Conservation (phyloP, 2,329 filamentous ascomycete genomes). For the Verruconis gallopava region DNA sequence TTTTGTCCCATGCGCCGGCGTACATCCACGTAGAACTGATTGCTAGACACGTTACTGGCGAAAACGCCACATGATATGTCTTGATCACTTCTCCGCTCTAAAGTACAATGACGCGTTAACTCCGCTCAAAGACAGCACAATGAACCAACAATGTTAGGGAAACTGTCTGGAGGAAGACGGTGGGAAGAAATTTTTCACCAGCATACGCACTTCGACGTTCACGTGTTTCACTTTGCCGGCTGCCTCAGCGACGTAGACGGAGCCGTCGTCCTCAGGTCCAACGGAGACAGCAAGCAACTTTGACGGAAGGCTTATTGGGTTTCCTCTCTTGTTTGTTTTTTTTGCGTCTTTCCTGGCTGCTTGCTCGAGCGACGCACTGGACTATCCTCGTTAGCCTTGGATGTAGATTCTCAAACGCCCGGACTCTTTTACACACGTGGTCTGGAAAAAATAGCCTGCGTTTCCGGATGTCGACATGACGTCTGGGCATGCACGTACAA, state of each 20-base stretch:
- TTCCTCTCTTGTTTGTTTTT: slow-evolving; percentile 70
- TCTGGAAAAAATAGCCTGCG: slow-evolving; percentile 81
- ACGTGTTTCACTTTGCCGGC: slow-evolving; percentile 67
- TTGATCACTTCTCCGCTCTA: too few species aligned
- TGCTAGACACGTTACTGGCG: slow-evolving; percentile 49
- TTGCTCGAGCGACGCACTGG: slow-evolving; percentile 37
- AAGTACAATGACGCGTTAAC: too few species aligned
- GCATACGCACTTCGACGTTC: slow-evolving; percentile 63
- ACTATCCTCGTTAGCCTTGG: slow-evolving; percentile 15
- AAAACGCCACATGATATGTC: slow-evolving; percentile 6
- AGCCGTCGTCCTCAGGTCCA: slow-evolving; percentile 48
- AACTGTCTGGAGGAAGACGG: too few species aligned
- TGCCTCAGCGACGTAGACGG: slow-evolving; percentile 74
- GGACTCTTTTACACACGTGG: slow-evolving; percentile 48
- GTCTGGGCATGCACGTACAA: too few species aligned
- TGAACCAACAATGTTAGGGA: too few species aligned
- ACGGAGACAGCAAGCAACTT: slow-evolving; percentile 67
- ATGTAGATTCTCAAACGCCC: too few species aligned
- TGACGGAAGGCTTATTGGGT: slow-evolving; percentile 66
- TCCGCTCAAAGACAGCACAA: too few species aligned
- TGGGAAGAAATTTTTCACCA: too few species aligned
- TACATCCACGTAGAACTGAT: slow-evolving; percentile 49
- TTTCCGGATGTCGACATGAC: slow-evolving; percentile 58
- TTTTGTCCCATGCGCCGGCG: slow-evolving; percentile 90
- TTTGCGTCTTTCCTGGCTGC: slow-evolving; percentile 54